Base-by-base conservation (phyloP, 164 flowering plant species). In the Platanus orientalis region DNA sequence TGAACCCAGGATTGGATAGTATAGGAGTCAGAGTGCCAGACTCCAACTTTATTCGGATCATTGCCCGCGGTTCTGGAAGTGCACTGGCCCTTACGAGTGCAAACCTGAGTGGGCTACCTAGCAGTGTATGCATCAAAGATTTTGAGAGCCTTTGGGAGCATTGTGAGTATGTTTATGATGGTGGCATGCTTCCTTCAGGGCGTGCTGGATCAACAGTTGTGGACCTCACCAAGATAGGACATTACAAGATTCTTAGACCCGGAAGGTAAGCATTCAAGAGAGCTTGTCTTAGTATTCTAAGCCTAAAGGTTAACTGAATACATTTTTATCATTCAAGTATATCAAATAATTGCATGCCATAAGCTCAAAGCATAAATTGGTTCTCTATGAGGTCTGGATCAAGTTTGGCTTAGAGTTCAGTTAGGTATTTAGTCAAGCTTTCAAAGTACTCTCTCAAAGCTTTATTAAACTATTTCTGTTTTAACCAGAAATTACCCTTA, bases 21-120 rank as follows among this genome's bases (percentile, higher is more conserved):
- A 78, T 95, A 55, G 99, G 97, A 48, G 89, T 94, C 26, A 85
- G 97, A 61, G 99, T 95, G 53, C 99, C 99, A 32, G 90, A 89
- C 64, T 73, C 63, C 66, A 64, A 85, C 64, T 95, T 92, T 68
- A 87, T 95, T 23, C 82, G 94, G 72, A 68, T 36, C 34, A 72
- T 95, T 69, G 78, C 92, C 39, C 84, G 85, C 63, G 92, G 92
- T 65, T 81, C 82, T 42, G 78, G 82, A 67, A 90, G 84, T 73
- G 97, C 97, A 7, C 59, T 92, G 65, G 96, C 99, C 56, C 94
- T 95, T 53, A 92, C 97, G 11, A 90, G 97, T 70, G 97, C 96
- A 62, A 92, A 95, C 73, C 71, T 86, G 32, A 88, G 88, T 64
- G 99, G 97, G 55, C 81, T 86, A 55, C 89, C 89, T 29, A 92